Percentiles rank a stretch among this genome's conserved stretches.
phyloP scores from a whole-genome alignment of 768 basidiomycete genomes.

The Rhizopogon vulgaris region DNA sequence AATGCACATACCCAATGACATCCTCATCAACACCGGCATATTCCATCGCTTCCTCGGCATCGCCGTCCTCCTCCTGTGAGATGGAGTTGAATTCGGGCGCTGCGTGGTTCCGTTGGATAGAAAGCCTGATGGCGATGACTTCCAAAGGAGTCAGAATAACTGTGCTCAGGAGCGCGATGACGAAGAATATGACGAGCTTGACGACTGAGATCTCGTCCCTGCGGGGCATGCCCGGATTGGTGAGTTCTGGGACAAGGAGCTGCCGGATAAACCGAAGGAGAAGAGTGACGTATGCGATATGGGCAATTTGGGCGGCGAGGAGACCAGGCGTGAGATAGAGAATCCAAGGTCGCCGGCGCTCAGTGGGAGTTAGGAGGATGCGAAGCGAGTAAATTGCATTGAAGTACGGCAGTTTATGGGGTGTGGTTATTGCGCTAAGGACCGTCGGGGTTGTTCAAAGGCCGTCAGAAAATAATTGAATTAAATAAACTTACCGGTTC shows the following conservation, averaged over 20 bases:
- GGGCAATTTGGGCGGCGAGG: slow-evolving; percentile 35
- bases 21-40: slow-evolving; percentile 72
- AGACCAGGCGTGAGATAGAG: slow-evolving; percentile 75
- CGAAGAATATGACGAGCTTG: slow-evolving; percentile 50
- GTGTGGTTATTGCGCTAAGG: slow-evolving; percentile 74
- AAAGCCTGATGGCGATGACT: slow-evolving; percentile 71
- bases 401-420: slow-evolving; percentile 66
- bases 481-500: slow-evolving; percentile 49
- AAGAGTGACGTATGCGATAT: slow-evolving; percentile 40
- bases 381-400: slow-evolving; percentile 53
- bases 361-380: slow-evolving; percentile 73
- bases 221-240: slow-evolving; percentile 25
- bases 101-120: slow-evolving; percentile 81
- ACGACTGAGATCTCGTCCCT: slow-evolving; percentile 40
- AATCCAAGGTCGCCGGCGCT: slow-evolving; percentile 72
- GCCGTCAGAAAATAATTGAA: background rate
- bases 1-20: slow-evolving; percentile 64
- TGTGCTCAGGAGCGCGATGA: slow-evolving; percentile 51
- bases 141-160: slow-evolving; percentile 67
- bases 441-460: slow-evolving; percentile 1
- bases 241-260: slow-evolving; percentile 53
- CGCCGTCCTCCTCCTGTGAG: slow-evolving; percentile 65
- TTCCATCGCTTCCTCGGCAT: slow-evolving; percentile 52
- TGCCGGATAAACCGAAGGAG: slow-evolving; percentile 37
- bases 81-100: slow-evolving; percentile 70